Percentiles rank a stretch among this genome's conserved stretches.
Conservation (phyloP, 768 basidiomycete species). For the Leccinum subtestaceum region DNA sequence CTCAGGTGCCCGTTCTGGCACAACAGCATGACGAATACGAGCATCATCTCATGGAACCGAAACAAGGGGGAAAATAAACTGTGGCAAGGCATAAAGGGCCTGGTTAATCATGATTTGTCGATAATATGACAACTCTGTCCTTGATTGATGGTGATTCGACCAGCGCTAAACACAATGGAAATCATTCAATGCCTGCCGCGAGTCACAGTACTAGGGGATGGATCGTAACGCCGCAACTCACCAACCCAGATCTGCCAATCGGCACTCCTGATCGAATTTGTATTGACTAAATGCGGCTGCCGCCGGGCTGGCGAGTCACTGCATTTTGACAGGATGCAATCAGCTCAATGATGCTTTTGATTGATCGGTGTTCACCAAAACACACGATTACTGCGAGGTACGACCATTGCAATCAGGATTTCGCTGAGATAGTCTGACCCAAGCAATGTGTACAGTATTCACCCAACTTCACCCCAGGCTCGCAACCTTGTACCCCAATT, state of each 20-base stretch:
- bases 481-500: not conserved
- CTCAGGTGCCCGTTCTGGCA: constrained; percentile 81
- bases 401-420: not conserved
- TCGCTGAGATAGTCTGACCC: not conserved
- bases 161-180: not conserved
- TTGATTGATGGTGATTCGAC: too few species aligned
- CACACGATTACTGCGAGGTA: too few species aligned
- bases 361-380: not conserved
- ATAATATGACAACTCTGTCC: too few species aligned
- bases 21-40: constrained; percentile 90
- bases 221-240: not conserved
- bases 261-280: too few species aligned
- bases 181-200: not conserved
- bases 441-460: not conserved
- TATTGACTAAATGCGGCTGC: too few species aligned
- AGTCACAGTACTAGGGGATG: not conserved
- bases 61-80: not conserved
- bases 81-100: too few species aligned
- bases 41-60: constrained; percentile 57
- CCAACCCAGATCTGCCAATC: too few species aligned
- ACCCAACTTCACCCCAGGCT: not conserved
- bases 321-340: too few species aligned
- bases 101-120: too few species aligned
- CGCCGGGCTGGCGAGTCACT: too few species aligned
- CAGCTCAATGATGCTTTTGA: too few species aligned